Base-by-base conservation (phyloP, 2,329 filamentous ascomycete genomes). In the Pseudovirgaria hyperparasitica region DNA sequence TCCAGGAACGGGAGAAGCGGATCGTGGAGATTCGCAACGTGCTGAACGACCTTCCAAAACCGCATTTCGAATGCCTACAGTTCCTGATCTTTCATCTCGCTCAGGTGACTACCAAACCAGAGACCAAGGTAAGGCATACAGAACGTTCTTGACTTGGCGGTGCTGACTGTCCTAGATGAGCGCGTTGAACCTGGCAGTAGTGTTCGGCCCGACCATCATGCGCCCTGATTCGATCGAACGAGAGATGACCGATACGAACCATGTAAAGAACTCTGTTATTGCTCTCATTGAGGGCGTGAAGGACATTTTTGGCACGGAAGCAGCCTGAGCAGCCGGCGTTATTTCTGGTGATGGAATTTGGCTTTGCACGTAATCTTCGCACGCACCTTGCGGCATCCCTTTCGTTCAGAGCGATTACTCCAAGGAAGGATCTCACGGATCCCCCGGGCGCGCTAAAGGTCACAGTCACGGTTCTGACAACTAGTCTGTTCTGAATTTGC, bases 141-240 rank as follows among this genome's bases (percentile, higher is more conserved):
- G n/a, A n/a, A n/a, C n/a, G n/a, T n/a, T n/a, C n/a, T n/a, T n/a
- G n/a, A n/a, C n/a, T n/a, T n/a, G n/a, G n/a, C n/a, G n/a, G n/a
- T 23, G 22, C 30, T 32, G 26, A 34, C 14, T 2, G 16, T 6
- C 6, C 6, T 19, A 82, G 74, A 98, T 98, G 90, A 93, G 84
- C 14, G 82, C 87, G 30, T 82, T 92, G 57, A 98, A 98, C 49
- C 61, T 96, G 34, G 85, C 90, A 4, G 90, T 98, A 22, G 90
- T 98, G 19, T 98, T 98, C 50, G 90, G 90, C 6, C 90, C 90
- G 6, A 98, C 90, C 1, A 92, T 98, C 42, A 92, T 98, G 82
- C 73, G 87, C 41, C 85, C 92, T 30, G 68, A 76, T 48, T 87
- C 78, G 45, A 70, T 96, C 34, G 84, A 92, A 52, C 76, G 85